A percentile compares a stretch with the other conserved stretches of the same genome.
These are phyloP conservation scores for Thelephora ganbajun DNA, from an alignment of 768 basidiomycete species.

Conservation along the genomic window DNA sequence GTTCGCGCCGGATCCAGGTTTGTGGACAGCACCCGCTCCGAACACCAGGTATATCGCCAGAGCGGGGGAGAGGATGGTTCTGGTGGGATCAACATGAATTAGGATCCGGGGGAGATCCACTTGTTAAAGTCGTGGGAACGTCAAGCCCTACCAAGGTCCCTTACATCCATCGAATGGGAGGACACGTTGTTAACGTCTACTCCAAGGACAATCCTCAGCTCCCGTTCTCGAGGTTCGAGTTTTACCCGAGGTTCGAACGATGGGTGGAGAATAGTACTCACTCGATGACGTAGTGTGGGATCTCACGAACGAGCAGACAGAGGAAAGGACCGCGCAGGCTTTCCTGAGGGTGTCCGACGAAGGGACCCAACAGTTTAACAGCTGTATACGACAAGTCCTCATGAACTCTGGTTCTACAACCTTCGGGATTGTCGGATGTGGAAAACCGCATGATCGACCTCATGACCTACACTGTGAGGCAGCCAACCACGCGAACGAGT, in stretches of 20 bases:
- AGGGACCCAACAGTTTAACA: conserved; percentile 95
- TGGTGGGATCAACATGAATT: no score
- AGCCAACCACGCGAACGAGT: conserved; percentile 92
- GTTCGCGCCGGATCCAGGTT: no score
- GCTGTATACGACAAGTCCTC: conserved; percentile 87
- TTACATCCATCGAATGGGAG: conserved; percentile 99
- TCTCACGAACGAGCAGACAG: conserved; percentile 90
- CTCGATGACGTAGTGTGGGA: conserved; percentile 96
- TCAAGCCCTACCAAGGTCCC: conserved; percentile 87
- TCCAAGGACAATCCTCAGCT: conserved; percentile 96
- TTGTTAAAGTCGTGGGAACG: no score
- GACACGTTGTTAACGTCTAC: conserved; percentile 93
- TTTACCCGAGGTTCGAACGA: conserved; percentile 88
- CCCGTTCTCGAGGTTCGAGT: conserved; percentile 96
- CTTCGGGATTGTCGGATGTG: conserved; percentile 98
- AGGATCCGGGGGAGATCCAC: no score
- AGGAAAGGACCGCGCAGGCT: conserved; percentile 95
- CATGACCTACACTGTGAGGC: conserved; percentile 97
- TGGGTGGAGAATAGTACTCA: conserved; percentile 94
- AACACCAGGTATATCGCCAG: no score
- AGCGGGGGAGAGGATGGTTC: no score
- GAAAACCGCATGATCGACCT: conserved; percentile 92
- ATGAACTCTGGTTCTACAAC: conserved; percentile 99
- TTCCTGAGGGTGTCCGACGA: no score
- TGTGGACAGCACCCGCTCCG: no score